phyloP scores from a whole-genome alignment of 1,284 basidiomycete species.

The Leccinum solheimii region DNA sequence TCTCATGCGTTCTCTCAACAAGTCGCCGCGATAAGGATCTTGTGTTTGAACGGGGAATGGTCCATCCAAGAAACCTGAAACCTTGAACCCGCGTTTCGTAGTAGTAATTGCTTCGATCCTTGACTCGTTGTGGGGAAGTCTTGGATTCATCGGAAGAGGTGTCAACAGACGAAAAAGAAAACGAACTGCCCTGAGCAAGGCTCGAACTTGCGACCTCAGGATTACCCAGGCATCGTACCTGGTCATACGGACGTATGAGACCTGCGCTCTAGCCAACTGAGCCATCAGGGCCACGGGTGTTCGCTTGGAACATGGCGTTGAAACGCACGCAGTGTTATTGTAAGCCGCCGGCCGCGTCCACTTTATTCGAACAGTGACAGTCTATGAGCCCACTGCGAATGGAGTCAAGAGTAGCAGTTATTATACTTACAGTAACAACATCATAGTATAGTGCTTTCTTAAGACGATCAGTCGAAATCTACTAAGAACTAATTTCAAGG shows the following conservation, averaged over 20 bases:
- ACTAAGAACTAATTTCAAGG: neutral
- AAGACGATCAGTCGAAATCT: neutral
- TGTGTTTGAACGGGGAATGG: neutral
- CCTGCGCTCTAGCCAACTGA: constrained; percentile 39
- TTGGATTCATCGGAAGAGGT: neutral
- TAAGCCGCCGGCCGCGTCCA: too few relatives aligned
- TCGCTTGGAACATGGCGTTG: neutral
- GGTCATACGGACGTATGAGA: constrained; percentile 35
- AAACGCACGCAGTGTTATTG: neutral
- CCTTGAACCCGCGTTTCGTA: neutral
- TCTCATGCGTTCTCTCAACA: neutral
- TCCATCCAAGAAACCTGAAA: neutral
- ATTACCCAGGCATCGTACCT: constrained; percentile 33
- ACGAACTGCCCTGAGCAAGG: constrained; percentile 41
- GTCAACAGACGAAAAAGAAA: neutral
- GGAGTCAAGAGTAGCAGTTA: neutral
- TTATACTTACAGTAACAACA: neutral
- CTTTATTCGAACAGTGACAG: too few relatives aligned
- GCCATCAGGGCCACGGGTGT: constrained; percentile 21
- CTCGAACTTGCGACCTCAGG: constrained; percentile 60
- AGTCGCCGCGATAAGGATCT: neutral
- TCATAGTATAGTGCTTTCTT: neutral
- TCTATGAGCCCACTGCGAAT: neutral
- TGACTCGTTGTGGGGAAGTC: too few relatives aligned
- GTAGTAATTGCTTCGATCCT: neutral